These are phyloP conservation scores for Geranomyces variabilis DNA, from an alignment of 192 early-diverging fungal genomes.

Conservation along the genomic window DNA sequence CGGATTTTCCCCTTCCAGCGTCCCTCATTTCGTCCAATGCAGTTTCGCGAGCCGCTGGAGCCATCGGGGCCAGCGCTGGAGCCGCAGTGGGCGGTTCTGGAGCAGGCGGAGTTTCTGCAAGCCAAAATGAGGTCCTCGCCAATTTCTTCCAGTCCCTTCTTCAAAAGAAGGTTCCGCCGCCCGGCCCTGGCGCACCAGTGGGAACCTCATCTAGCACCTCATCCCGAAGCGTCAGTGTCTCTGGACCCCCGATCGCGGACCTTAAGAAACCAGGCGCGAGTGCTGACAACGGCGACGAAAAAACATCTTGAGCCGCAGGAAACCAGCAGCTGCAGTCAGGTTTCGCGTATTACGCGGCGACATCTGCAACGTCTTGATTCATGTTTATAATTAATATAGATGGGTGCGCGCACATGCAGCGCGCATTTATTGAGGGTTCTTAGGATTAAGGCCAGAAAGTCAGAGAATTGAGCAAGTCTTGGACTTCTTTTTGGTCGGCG, in stretches of 20 bases:
- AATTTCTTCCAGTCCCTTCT: slow-evolving; percentile 88
- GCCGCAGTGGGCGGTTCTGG: background rate
- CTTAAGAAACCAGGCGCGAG: too few species aligned
- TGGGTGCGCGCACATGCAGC: too few species aligned
- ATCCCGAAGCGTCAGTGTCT: too few species aligned
- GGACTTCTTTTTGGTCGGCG: background rate
- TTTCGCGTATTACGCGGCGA: too few species aligned
- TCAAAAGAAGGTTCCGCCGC: slow-evolving; percentile 20
- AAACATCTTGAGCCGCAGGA: too few species aligned
- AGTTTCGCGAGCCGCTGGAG: slow-evolving; percentile 21
- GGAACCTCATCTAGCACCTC: background rate
- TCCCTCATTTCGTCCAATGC: slow-evolving; percentile 15
- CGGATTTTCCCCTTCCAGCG: slow-evolving; percentile 1
- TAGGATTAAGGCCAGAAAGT: background rate
- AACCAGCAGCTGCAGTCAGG: too few species aligned
- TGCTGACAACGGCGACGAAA: too few species aligned
- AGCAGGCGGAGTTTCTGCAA: slow-evolving; percentile 12
- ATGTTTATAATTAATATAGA: too few species aligned
- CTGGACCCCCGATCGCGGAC: too few species aligned
- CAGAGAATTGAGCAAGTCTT: slow-evolving; percentile 12
- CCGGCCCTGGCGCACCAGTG: background rate
- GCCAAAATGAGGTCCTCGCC: slow-evolving; percentile 74
- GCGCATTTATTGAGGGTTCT: too few species aligned
- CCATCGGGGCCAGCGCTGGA: background rate
- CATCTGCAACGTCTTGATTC: too few species aligned